Percentiles rank a stretch among this genome's conserved stretches.
Evolutionary conservation across 345 rosid species (phyloP).

Genomic region (Carallia pectinifolia): DNA sequence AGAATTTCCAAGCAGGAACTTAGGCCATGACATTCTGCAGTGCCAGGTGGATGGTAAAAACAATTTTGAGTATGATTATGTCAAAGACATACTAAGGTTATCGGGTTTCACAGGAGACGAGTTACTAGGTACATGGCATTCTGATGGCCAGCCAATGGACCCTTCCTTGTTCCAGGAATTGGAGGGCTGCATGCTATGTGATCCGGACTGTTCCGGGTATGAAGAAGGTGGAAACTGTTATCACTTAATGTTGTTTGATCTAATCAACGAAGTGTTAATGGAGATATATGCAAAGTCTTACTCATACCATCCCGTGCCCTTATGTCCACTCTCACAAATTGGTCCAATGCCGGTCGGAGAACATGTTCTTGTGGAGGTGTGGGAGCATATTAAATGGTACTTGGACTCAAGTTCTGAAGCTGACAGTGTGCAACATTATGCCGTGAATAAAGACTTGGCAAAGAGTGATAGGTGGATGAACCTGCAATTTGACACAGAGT

Average conservation of each 20-base stretch:
- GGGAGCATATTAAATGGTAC: conserved; percentile 60
- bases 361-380: conserved; percentile 63
- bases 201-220: conserved; percentile 42
- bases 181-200: conserved; percentile 45
- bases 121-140: conserved; percentile 58
- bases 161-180: conserved; percentile 54
- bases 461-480: conserved; percentile 77
- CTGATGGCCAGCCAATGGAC: conserved; percentile 61
- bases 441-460: conserved; percentile 49
- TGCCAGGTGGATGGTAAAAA: conserved; percentile 46
- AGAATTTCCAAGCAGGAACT: conserved; percentile 10
- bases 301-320: conserved; percentile 50
- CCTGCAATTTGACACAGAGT: conserved; percentile 69
- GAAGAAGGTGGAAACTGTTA: conserved; percentile 42
- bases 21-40: conserved; percentile 9
- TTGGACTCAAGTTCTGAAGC: conserved; percentile 33
- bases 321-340: conserved; percentile 47
- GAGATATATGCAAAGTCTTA: conserved; percentile 63
- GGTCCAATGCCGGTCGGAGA: conserved; percentile 58
- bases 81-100: conserved; percentile 60
- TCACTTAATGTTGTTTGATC: conserved; percentile 55
- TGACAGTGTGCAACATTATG: conserved; percentile 44
- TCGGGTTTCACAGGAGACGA: conserved; percentile 61
- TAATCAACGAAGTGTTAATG: conserved; percentile 65
- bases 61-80: conserved; percentile 51